Conservation (phyloP, 805 yeast species). For the Saturnispora ahearnii region DNA sequence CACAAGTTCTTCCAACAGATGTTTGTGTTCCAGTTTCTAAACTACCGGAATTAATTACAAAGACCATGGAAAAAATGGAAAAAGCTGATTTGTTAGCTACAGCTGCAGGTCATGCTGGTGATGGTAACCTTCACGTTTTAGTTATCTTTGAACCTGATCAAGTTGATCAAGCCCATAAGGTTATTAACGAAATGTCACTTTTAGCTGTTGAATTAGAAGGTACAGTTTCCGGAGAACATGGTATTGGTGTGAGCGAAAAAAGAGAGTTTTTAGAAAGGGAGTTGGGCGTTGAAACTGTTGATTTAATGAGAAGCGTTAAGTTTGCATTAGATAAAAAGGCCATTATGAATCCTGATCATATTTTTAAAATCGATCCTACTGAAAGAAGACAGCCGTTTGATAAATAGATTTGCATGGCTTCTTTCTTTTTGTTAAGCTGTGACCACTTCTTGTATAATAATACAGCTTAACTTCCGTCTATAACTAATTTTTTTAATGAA, state of each 20-base stretch:
- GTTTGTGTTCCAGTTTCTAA: slow-evolving; percentile 74
- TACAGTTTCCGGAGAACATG: slow-evolving; percentile 84
- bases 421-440: background rate
- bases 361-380: slow-evolving; percentile 59
- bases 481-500: background rate
- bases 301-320: slow-evolving; percentile 65
- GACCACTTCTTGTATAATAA: background rate
- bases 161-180: slow-evolving; percentile 33
- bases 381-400: slow-evolving; percentile 22
- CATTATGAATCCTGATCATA: slow-evolving; percentile 70
- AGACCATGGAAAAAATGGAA: slow-evolving; percentile 51
- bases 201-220: slow-evolving; percentile 67
- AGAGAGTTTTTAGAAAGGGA: slow-evolving; percentile 52
- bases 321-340: slow-evolving; percentile 66
- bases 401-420: background rate
- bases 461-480: background rate
- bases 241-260: slow-evolving; percentile 69
- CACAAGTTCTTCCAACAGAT: slow-evolving; percentile 65
- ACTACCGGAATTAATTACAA: slow-evolving; percentile 53
- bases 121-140: slow-evolving; percentile 71
- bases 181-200: slow-evolving; percentile 54
- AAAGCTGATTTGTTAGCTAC: slow-evolving; percentile 45
- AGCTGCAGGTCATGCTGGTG: slow-evolving; percentile 75
- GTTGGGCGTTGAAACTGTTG: slow-evolving; percentile 58
- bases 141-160: slow-evolving; percentile 50